Conservation (phyloP, 495 filamentous ascomycete species). For the Hypoxylon lenormandii region DNA sequence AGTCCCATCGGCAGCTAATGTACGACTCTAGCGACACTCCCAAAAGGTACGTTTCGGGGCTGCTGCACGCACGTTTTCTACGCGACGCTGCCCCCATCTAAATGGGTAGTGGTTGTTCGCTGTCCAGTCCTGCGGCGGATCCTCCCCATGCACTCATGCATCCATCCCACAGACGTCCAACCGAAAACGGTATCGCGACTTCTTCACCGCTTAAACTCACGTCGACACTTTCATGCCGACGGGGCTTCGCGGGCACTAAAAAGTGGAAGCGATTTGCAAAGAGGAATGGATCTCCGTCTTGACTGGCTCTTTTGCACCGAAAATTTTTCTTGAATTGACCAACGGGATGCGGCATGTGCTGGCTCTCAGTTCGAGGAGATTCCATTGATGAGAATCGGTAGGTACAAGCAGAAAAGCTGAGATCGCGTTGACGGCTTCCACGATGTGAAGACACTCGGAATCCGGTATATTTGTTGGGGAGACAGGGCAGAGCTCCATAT, state of each 20-base stretch:
- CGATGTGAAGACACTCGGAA: constrained; percentile 32
- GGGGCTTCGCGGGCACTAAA: constrained; percentile 33
- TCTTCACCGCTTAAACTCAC: constrained; percentile 43
- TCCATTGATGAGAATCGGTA: constrained; percentile 23
- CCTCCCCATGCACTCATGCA: constrained; percentile 26
- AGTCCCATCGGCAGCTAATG: constrained; percentile 37
- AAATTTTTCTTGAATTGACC: constrained; percentile 42
- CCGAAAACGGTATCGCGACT: constrained; percentile 41
- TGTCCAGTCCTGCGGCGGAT: constrained; percentile 39
- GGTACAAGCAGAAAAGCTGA: constrained; percentile 17
- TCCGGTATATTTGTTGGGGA: constrained; percentile 22
- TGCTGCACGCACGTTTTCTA: constrained; percentile 33
- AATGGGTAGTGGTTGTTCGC: constrained; percentile 48
- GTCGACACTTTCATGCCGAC: constrained; percentile 30
- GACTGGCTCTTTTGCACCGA: constrained; percentile 31
- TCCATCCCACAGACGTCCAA: constrained; percentile 34
- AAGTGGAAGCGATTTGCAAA: constrained; percentile 38
- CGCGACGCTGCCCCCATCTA: constrained; percentile 33
- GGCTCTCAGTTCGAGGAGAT: constrained; percentile 33
- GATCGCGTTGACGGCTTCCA: constrained; percentile 38
- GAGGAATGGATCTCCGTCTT: constrained; percentile 25
- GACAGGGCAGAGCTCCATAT: constrained; percentile 22
- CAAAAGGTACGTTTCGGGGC: constrained; percentile 38
- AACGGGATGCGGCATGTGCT: constrained; percentile 35
- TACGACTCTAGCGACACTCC: constrained; percentile 41